Percentiles rank a stretch among this genome's conserved stretches.
Conservation (phyloP, 2,329 filamentous ascomycete species). For the Cryphonectria parasitica region DNA sequence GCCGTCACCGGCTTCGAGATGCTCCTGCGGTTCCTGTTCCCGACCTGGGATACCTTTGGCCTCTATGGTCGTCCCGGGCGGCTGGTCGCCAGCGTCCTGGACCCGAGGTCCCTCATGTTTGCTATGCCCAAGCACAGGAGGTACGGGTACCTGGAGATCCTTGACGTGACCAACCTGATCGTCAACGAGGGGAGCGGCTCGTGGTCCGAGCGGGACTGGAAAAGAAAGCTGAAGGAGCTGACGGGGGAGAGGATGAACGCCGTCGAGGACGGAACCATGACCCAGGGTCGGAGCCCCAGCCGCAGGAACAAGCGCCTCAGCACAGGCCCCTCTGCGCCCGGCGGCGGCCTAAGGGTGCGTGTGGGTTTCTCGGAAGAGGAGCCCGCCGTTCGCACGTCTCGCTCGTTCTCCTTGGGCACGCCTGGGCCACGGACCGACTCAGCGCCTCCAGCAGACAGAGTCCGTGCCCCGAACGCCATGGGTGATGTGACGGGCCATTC, state of each 20-base stretch:
- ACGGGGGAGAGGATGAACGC: slow-evolving; percentile 78
- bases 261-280: slow-evolving; percentile 54
- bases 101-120: slow-evolving; percentile 93
- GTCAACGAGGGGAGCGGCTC: slow-evolving; percentile 72
- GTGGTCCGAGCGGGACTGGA: slow-evolving; percentile 91
- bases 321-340: slow-evolving; percentile 46
- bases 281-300: slow-evolving; percentile 58
- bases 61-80: slow-evolving; percentile 89
- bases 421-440: slow-evolving; percentile 53
- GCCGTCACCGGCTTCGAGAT: slow-evolving; percentile 94
- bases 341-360: slow-evolving; percentile 43
- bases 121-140: slow-evolving; percentile 88
- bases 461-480: slow-evolving; percentile 42
- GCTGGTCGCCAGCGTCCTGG: slow-evolving; percentile 83
- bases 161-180: slow-evolving; percentile 83
- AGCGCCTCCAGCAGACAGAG: slow-evolving; percentile 49
- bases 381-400: slow-evolving; percentile 54
- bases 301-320: slow-evolving; percentile 62
- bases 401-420: slow-evolving; percentile 52
- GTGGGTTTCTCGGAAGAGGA: slow-evolving; percentile 64
- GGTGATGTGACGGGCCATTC: slow-evolving; percentile 42
- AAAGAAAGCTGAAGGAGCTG: slow-evolving; percentile 83
- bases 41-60: slow-evolving; percentile 89
- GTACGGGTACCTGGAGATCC: slow-evolving; percentile 87
- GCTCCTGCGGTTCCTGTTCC: slow-evolving; percentile 90